Evolutionary conservation across 2,329 filamentous ascomycete genomes (phyloP).

Genomic region (Esteya vermicola): DNA sequence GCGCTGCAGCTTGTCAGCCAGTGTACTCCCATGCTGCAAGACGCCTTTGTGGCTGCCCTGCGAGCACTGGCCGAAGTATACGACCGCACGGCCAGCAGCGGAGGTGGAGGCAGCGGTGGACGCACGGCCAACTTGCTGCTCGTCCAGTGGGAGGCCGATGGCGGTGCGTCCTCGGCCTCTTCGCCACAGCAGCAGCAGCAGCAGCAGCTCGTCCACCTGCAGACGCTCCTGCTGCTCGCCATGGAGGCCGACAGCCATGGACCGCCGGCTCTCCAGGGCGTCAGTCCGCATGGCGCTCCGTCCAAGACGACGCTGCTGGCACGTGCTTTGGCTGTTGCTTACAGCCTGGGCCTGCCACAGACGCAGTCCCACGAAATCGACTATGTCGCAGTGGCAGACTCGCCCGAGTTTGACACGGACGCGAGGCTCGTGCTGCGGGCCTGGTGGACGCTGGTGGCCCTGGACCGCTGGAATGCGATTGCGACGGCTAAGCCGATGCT

Average conservation of each 20-base stretch:
- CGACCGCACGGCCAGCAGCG: slow-evolving; percentile 12
- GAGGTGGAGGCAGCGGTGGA: background rate
- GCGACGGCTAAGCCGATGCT: slow-evolving; percentile 47
- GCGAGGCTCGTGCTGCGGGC: slow-evolving; percentile 48
- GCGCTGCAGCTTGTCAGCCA: slow-evolving; percentile 40
- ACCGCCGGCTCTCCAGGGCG: slow-evolving; percentile 22
- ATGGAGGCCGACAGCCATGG: slow-evolving; percentile 50
- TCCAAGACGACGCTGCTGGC: slow-evolving; percentile 44
- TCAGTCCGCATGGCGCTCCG: slow-evolving; percentile 28
- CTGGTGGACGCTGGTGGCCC: slow-evolving; percentile 59
- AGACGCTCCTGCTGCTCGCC: slow-evolving; percentile 51
- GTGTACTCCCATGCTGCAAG: slow-evolving; percentile 41
- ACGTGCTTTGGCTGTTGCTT: slow-evolving; percentile 50
- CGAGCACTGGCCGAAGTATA: slow-evolving; percentile 44
- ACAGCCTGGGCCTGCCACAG: slow-evolving; percentile 47
- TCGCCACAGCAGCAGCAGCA: slow-evolving; percentile 13
- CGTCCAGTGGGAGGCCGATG: slow-evolving; percentile 34
- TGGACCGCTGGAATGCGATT: slow-evolving; percentile 63
- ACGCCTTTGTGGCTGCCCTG: slow-evolving; percentile 51
- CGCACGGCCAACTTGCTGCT: slow-evolving; percentile 32
- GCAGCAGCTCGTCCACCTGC: slow-evolving; percentile 44
- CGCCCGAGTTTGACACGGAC: slow-evolving; percentile 41
- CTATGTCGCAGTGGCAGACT: slow-evolving; percentile 22
- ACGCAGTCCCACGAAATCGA: slow-evolving; percentile 9
- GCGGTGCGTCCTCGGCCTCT: slow-evolving; percentile 15